phyloP scores from a whole-genome alignment of 1,284 basidiomycete genomes.

The Xerocomus amazonicus region DNA sequence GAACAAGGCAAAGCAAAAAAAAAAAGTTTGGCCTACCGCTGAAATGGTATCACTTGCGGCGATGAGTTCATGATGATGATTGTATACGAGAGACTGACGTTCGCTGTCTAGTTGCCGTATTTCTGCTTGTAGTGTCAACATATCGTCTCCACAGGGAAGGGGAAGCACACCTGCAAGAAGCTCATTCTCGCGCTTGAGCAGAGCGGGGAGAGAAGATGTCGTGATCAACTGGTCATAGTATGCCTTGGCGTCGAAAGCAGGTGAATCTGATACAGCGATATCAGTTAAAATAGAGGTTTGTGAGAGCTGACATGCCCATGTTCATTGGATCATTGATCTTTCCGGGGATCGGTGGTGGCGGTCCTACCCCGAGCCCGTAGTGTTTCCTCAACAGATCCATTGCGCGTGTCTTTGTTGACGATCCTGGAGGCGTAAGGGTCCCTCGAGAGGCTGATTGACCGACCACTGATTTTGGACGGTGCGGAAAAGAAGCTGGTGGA shows the following conservation, averaged over 20 bases:
- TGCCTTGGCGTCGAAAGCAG: slow-evolving; percentile 74
- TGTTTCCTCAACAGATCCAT: slow-evolving; percentile 77
- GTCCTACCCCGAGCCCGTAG: slow-evolving; percentile 74
- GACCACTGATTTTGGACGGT: slow-evolving; percentile 16
- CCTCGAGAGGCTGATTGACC: slow-evolving; percentile 20
- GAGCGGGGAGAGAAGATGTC: slow-evolving; percentile 64
- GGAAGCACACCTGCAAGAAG: slow-evolving; percentile 54
- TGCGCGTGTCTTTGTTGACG: slow-evolving; percentile 56
- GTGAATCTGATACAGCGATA: slow-evolving; percentile 51
- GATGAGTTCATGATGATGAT: slow-evolving; percentile 92
- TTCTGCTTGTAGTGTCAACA: slow-evolving; percentile 43
- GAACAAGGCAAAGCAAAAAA: neutral
- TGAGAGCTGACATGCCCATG: slow-evolving; percentile 46
- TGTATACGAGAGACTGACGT: slow-evolving; percentile 87
- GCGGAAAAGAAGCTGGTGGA: slow-evolving; percentile 18
- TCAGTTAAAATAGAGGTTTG: slow-evolving; percentile 3
- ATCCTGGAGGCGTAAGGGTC: slow-evolving; percentile 19
- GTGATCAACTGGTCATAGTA: slow-evolving; percentile 85
- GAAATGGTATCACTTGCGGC: slow-evolving; percentile 89
- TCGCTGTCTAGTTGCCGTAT: slow-evolving; percentile 86
- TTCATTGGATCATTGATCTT: slow-evolving; percentile 73
- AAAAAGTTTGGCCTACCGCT: slow-evolving; percentile 54
- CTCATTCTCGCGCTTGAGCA: slow-evolving; percentile 78
- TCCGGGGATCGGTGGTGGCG: slow-evolving; percentile 56
- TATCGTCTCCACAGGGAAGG: slow-evolving; percentile 5